A percentile compares a stretch with the other conserved stretches of the same genome.
Evolutionary conservation across 768 basidiomycete genomes (phyloP).

Genomic region (Psilocybe cyanescens): DNA sequence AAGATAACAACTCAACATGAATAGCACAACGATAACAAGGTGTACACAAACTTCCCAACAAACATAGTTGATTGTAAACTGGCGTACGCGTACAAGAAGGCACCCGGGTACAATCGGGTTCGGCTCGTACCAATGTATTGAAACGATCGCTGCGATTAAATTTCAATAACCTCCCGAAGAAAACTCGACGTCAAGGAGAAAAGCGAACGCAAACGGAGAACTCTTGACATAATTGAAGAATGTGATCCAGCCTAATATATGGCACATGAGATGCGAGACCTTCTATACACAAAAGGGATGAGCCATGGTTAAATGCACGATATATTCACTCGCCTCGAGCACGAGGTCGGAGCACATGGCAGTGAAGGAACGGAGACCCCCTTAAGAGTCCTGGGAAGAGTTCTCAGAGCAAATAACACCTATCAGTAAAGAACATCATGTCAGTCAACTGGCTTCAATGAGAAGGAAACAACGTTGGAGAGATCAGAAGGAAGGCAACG

Average conservation of each 20-base stretch:
- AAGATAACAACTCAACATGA: background rate
- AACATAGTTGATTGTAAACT: too few species aligned
- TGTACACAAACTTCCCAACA: too few species aligned
- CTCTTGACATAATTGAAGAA: too few species aligned
- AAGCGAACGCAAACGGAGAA: too few species aligned
- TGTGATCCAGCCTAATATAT: background rate
- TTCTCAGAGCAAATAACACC: background rate
- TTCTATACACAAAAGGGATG: background rate
- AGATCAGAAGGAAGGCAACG: constrained; percentile 69
- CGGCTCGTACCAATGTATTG: background rate
- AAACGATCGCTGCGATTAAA: background rate
- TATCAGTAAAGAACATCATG: constrained; percentile 11
- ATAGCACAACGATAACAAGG: too few species aligned
- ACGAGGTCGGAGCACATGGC: background rate
- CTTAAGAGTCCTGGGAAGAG: background rate
- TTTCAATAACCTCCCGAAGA: background rate
- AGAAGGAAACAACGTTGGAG: constrained; percentile 6
- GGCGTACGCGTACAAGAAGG: background rate
- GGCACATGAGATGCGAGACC: background rate
- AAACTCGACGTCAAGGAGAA: too few species aligned
- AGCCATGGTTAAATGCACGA: background rate
- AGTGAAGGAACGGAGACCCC: background rate
- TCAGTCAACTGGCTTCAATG: constrained; percentile 13
- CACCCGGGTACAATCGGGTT: background rate
- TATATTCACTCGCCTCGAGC: background rate